phyloP scores from a whole-genome alignment of 768 basidiomycete species.

The Mycena alexandri region DNA sequence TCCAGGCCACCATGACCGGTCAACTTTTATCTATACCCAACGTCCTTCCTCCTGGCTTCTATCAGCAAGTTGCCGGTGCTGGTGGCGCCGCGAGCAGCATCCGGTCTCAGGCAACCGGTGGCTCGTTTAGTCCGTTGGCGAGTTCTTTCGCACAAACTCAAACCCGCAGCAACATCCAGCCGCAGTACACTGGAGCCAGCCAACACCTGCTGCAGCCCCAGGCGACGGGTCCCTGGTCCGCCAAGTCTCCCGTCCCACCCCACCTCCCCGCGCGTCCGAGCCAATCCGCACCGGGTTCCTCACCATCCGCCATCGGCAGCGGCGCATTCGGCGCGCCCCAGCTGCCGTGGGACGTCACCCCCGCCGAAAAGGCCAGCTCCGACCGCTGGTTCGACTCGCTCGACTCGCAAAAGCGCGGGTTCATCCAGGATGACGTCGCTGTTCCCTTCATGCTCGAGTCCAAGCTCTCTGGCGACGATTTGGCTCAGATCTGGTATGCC shows the following conservation, averaged over 20 bases:
- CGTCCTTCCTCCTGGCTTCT: constrained; percentile 83
- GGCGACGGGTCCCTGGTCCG: constrained; percentile 60
- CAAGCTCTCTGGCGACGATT: constrained; percentile 79
- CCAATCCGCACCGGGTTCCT: constrained; percentile 37
- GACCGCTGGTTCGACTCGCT: constrained; percentile 88
- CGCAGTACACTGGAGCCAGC: constrained; percentile 76
- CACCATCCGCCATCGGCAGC: constrained; percentile 45
- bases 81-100: constrained; percentile 52
- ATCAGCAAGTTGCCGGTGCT: constrained; percentile 80
- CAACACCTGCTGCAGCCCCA: constrained; percentile 56
- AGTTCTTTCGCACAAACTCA: constrained; percentile 54
- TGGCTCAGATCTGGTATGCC: constrained; percentile 94
- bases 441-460: constrained; percentile 97
- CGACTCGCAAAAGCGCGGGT: constrained; percentile 80
- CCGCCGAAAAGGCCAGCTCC: constrained; percentile 80
- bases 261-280: constrained; percentile 57
- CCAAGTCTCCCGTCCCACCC: constrained; percentile 40
- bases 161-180: constrained; percentile 56
- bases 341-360: constrained; percentile 84
- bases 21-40: constrained; percentile 79
- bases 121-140: constrained; percentile 69
- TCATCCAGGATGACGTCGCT: constrained; percentile 92
- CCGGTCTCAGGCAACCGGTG: constrained; percentile 70
- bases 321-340: constrained; percentile 43
- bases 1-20: constrained; percentile 91